Evolutionary conservation across 2,329 filamentous ascomycete species (phyloP).

Genomic region (Orbilia blumenaviensis): DNA sequence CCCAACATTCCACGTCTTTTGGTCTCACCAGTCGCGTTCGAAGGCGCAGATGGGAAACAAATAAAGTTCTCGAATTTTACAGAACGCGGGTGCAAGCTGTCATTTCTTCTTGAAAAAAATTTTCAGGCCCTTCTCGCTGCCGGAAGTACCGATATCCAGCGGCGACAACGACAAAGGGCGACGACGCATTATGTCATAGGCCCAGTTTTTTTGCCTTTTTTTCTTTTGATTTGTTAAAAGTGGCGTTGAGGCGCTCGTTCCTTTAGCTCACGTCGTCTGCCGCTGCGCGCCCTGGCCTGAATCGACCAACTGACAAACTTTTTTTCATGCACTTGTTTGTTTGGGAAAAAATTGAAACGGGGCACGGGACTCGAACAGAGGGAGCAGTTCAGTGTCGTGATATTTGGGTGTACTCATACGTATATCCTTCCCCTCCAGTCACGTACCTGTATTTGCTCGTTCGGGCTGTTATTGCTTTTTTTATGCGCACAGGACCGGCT

Average conservation of each 20-base stretch:
- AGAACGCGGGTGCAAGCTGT: too few species aligned
- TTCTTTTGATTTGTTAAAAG: too few species aligned
- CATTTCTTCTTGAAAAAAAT: too few species aligned
- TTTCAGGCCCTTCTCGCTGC: too few species aligned
- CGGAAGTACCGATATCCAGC: too few species aligned
- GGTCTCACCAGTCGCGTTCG: too few species aligned
- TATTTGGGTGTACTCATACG: not conserved
- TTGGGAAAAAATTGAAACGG: not conserved
- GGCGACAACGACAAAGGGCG: not conserved
- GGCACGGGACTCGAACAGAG: not conserved
- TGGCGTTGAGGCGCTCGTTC: not conserved
- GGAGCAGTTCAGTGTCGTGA: not conserved
- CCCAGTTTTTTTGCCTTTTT: not conserved
- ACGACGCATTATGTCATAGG: constrained; percentile 5
- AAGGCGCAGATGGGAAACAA: too few species aligned
- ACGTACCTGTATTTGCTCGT: not conserved
- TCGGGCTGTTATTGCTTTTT: not conserved
- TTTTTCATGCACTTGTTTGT: not conserved
- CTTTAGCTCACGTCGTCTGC: not conserved
- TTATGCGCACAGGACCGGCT: not conserved
- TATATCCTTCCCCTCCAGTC: not conserved
- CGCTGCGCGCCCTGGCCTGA: not conserved
- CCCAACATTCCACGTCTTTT: too few species aligned
- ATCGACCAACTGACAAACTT: not conserved
- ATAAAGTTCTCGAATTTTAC: too few species aligned